phyloP scores from a whole-genome alignment of 306 rosid species.

The Begonia fuchsioides region DNA sequence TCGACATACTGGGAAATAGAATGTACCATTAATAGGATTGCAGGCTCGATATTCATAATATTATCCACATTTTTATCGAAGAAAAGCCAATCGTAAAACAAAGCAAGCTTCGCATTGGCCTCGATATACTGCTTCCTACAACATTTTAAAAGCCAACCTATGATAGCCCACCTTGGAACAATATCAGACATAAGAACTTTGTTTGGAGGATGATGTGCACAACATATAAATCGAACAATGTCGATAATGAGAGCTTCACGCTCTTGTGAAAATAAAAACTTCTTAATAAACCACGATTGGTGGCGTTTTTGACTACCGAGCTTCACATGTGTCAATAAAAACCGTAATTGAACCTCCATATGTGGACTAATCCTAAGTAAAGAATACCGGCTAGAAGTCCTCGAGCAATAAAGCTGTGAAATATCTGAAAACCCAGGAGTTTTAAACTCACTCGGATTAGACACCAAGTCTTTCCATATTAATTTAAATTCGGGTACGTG shows the following conservation, averaged over 20 bases:
- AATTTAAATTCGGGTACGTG: conserved; percentile 46
- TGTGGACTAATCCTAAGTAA: conserved; percentile 63
- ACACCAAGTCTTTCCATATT: conserved; percentile 45
- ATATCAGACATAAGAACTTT: conserved; percentile 72
- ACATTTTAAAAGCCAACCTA: conserved; percentile 68
- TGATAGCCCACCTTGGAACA: conserved; percentile 73
- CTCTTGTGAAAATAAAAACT: conserved; percentile 37
- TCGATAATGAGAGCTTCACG: conserved; percentile 51
- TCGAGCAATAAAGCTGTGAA: conserved; percentile 37
- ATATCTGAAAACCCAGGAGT: conserved; percentile 32
- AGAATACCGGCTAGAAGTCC: conserved; percentile 39
- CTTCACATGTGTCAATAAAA: conserved; percentile 59
- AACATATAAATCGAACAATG: conserved; percentile 65
- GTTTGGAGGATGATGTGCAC: conserved; percentile 76
- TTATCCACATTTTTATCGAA: conserved; percentile 44
- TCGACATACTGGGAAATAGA: conserved; percentile 49
- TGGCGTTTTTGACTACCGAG: conserved; percentile 57
- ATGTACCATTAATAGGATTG: conserved; percentile 53
- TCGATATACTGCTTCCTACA: conserved; percentile 34
- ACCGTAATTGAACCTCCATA: conserved; percentile 57
- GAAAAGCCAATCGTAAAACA: conserved; percentile 86
- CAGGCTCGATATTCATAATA: conserved; percentile 83
- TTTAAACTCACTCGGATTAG: conserved; percentile 29
- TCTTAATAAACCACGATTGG: conserved; percentile 57
- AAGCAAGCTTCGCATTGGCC: conserved; percentile 51